Conservation (phyloP, 2,329 filamentous ascomycete genomes). For the Colletotrichum kahawae region DNA sequence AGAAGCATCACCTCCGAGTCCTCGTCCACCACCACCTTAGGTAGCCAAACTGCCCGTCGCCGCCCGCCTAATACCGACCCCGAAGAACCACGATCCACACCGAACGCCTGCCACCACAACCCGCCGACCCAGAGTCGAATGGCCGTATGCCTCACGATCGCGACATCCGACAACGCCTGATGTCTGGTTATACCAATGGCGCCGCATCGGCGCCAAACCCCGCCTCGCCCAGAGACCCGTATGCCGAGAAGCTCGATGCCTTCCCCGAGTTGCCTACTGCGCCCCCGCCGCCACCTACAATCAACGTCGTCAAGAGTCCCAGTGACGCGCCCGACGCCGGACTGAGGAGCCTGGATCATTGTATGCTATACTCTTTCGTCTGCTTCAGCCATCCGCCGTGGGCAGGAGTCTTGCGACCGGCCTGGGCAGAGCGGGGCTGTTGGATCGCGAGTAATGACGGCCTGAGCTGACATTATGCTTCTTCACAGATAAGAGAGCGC, state of each 20-base stretch:
- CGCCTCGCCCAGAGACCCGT: background rate
- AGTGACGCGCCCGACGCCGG: constrained; percentile 66
- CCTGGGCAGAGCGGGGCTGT: background rate
- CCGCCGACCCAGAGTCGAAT: constrained; percentile 5
- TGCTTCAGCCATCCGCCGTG: constrained; percentile 3
- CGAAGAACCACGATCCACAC: background rate
- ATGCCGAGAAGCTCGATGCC: background rate
- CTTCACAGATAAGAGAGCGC: constrained; percentile 73
- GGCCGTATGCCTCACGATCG: constrained; percentile 17
- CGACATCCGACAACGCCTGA: constrained; percentile 23
- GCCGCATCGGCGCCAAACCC: constrained; percentile 21
- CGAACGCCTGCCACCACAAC: background rate
- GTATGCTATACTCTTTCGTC: constrained; percentile 47
- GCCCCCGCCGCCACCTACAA: background rate
- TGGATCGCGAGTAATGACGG: constrained; percentile 1
- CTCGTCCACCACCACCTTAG: background rate
- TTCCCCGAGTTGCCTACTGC: constrained; percentile 2
- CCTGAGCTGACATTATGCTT: constrained; percentile 5
- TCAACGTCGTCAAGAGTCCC: constrained; percentile 10
- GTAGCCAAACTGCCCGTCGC: background rate
- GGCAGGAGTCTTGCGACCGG: background rate
- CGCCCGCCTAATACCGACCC: constrained; percentile 1
- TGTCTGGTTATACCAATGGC: constrained; percentile 40
- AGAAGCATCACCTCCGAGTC: background rate
- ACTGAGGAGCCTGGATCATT: constrained; percentile 80